Conservation (phyloP, 257 asterid species). For the Solanum chilense region DNA sequence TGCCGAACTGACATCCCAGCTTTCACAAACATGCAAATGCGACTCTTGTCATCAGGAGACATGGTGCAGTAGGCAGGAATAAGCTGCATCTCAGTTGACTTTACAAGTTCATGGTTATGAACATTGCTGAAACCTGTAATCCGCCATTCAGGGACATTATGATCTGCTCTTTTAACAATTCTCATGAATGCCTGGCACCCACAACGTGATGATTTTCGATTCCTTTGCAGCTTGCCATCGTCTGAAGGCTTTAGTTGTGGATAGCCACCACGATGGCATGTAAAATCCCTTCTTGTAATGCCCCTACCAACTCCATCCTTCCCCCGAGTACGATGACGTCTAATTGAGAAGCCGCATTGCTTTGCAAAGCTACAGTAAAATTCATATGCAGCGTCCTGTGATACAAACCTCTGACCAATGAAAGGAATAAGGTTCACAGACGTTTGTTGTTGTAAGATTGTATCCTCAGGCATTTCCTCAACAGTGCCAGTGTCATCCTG, state of each 20-base stretch:
- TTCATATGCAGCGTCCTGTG: slow-evolving; percentile 93
- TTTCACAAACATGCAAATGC: slow-evolving; percentile 87
- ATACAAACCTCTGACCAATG: slow-evolving; percentile 65
- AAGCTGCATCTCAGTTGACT: slow-evolving; percentile 87
- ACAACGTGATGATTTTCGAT: slow-evolving; percentile 87
- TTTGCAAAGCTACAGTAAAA: slow-evolving; percentile 81
- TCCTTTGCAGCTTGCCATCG: slow-evolving; percentile 79
- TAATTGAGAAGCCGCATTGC: slow-evolving; percentile 77
- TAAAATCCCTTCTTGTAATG: slow-evolving; percentile 88
- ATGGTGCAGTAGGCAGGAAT: slow-evolving; percentile 96
- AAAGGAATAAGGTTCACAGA: slow-evolving; percentile 56
- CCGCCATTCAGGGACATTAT: slow-evolving; percentile 82
- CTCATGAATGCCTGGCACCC: slow-evolving; percentile 98
- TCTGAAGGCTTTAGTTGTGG: slow-evolving; percentile 63
- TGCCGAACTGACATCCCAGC: slow-evolving; percentile 97
- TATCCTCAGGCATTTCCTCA: slow-evolving; percentile 52
- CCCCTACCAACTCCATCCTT: slow-evolving; percentile 97
- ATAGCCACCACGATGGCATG: slow-evolving; percentile 96
- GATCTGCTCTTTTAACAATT: slow-evolving; percentile 69
- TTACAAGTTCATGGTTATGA: slow-evolving; percentile 91
- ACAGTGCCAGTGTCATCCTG: slow-evolving; percentile 44
- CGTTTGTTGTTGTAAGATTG: slow-evolving; percentile 39
- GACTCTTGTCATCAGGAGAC: slow-evolving; percentile 76
- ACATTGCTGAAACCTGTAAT: slow-evolving; percentile 83
- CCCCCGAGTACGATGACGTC: slow-evolving; percentile 95